Percentiles rank a stretch among this genome's conserved stretches.
Conservation (phyloP, 306 rosid species). For the Spatholobus suberectus region DNA sequence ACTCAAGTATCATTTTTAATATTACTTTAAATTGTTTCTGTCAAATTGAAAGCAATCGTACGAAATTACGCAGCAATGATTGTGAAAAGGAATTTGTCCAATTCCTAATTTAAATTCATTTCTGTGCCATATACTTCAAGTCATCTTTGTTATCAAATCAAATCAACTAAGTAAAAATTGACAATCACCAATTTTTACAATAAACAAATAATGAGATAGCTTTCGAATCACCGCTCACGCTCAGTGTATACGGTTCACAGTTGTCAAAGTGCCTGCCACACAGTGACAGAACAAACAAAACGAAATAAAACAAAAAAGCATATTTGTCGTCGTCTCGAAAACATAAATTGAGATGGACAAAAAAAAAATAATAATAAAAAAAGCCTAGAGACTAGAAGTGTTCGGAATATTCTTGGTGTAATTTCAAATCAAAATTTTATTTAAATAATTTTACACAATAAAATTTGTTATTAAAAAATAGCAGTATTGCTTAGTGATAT, state of each 20-base stretch:
- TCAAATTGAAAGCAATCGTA: not conserved
- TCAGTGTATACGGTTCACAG: slow-evolving; percentile 2
- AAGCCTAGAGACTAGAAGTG: not conserved
- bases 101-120: not conserved
- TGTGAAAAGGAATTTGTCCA: not conserved
- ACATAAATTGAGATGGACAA: not conserved
- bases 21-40: not conserved
- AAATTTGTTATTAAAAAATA: no score
- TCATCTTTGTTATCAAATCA: not conserved
- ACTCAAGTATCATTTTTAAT: not conserved
- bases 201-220: not conserved
- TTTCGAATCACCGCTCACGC: not conserved
- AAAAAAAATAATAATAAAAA: no score
- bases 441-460: no score
- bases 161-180: not conserved
- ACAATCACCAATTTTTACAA: not conserved
- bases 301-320: not conserved
- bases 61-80: not conserved
- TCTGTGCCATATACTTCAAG: not conserved
- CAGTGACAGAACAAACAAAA: not conserved
- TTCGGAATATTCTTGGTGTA: no score
- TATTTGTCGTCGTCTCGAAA: not conserved
- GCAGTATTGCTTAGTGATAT: no score
- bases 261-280: not conserved
- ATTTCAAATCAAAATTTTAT: no score